Evolutionary conservation across 768 basidiomycete species (phyloP).

Genomic region (Symmetrospora coprosmae): DNA sequence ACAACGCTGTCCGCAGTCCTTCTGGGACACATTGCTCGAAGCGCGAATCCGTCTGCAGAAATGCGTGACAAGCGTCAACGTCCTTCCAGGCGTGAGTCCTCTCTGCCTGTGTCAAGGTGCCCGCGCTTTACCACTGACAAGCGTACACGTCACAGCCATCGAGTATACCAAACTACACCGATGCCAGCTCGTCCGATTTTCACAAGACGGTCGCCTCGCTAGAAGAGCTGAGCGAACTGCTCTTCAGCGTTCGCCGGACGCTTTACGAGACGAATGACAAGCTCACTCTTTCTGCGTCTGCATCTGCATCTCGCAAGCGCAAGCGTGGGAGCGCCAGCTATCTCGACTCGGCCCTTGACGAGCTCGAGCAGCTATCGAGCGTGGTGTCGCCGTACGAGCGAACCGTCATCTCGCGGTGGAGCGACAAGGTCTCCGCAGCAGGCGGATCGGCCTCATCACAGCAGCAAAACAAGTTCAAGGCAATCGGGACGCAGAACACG

Average conservation of each 20-base stretch:
- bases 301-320: slow-evolving; percentile 24
- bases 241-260: slow-evolving; percentile 29
- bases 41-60: slow-evolving; percentile 87
- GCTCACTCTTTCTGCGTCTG: background rate
- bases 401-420: slow-evolving; percentile 82
- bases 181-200: too few species aligned
- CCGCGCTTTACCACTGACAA: background rate
- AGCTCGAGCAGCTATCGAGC: background rate
- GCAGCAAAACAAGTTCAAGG: slow-evolving; percentile 48
- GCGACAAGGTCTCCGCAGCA: slow-evolving; percentile 83
- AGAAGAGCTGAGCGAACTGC: slow-evolving; percentile 35
- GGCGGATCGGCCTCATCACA: slow-evolving; percentile 56
- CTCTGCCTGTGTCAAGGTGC: background rate
- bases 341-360: background rate
- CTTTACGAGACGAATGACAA: slow-evolving; percentile 33
- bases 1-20: slow-evolving; percentile 41
- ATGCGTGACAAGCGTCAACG: slow-evolving; percentile 51
- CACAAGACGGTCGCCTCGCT: slow-evolving; percentile 37
- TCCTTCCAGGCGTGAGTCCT: slow-evolving; percentile 49
- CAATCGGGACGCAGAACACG: slow-evolving; percentile 44
- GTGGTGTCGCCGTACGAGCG: slow-evolving; percentile 48
- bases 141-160: background rate
- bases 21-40: slow-evolving; percentile 79
- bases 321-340: slow-evolving; percentile 13
- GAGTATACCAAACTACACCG: slow-evolving; percentile 28